These are phyloP conservation scores for Sporothrix variecibatus DNA, from an alignment of 2,329 filamentous ascomycete species.

Conservation along the genomic window DNA sequence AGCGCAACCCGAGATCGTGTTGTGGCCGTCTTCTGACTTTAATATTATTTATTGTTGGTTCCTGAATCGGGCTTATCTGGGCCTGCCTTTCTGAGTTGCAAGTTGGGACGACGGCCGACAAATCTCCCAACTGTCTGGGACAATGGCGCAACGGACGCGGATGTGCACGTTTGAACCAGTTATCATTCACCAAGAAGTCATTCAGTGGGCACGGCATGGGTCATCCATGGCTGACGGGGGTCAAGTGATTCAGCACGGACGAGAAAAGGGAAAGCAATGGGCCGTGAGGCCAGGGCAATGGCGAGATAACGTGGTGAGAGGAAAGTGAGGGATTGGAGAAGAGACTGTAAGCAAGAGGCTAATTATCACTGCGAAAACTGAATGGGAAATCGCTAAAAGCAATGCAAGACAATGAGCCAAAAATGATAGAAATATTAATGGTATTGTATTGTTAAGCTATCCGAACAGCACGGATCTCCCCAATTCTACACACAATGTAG, in stretches of 20 bases:
- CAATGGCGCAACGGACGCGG: neutral
- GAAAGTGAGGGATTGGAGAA: neutral
- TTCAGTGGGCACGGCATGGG: neutral
- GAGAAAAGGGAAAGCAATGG: neutral
- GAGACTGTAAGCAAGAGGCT: neutral
- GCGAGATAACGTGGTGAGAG: neutral
- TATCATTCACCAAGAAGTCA: neutral
- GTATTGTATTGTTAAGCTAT: neutral
- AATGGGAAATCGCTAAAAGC: too few species aligned
- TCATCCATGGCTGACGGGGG: neutral
- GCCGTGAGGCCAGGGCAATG: neutral
- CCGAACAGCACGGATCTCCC: neutral
- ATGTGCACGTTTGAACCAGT: neutral
- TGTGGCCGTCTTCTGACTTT: neutral
- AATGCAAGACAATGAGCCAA: neutral
- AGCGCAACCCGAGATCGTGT: neutral
- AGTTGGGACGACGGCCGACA: neutral
- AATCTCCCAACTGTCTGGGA: conserved; percentile 9
- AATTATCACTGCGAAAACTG: too few species aligned
- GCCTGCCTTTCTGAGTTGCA: neutral
- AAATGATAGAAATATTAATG: neutral
- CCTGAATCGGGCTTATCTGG: neutral
- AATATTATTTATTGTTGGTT: neutral
- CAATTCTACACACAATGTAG: neutral
- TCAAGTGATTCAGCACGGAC: conserved; percentile 15